A percentile compares a stretch with the other conserved stretches of the same genome.
Evolutionary conservation across 345 rosid genomes (phyloP).

Genomic region (Erodium maritimum): DNA sequence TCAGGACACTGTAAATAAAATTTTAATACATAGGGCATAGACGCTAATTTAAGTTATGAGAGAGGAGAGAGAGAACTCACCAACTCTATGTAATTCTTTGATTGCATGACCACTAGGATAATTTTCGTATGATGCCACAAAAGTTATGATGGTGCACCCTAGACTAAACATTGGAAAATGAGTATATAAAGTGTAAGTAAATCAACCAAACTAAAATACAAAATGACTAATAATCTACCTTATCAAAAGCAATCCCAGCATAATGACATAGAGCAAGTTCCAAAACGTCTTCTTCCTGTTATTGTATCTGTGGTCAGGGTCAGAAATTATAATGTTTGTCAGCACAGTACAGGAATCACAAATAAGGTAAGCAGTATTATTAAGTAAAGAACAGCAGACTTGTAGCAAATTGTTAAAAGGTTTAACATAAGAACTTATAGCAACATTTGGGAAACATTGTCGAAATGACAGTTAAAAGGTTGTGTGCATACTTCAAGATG

Average conservation of each 20-base stretch:
- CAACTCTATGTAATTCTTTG: slow-evolving; percentile 55
- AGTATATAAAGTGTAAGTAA: slow-evolving; percentile 12
- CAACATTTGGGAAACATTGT: no score
- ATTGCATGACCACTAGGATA: slow-evolving; percentile 90
- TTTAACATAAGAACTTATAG: no score
- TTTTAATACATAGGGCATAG: no score
- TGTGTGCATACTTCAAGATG: no score
- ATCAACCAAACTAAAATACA: neutral
- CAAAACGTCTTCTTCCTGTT: slow-evolving; percentile 70
- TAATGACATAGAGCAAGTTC: slow-evolving; percentile 50
- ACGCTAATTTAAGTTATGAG: no score
- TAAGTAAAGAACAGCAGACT: no score
- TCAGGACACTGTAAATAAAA: no score
- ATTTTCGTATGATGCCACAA: slow-evolving; percentile 79
- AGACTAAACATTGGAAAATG: slow-evolving; percentile 48
- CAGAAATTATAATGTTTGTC: slow-evolving; percentile 1
- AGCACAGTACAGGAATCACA: neutral
- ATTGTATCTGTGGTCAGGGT: slow-evolving; percentile 52
- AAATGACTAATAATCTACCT: slow-evolving; percentile 30
- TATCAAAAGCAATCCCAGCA: slow-evolving; percentile 51
- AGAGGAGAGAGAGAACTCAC: slow-evolving; percentile 35
- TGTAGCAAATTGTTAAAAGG: no score
- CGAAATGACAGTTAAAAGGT: no score
- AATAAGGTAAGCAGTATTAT: neutral
- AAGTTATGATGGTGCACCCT: slow-evolving; percentile 62